Evolutionary conservation across 192 early-diverging fungal genomes (phyloP).

Genomic region (Phlyctochytrium bullatum): DNA sequence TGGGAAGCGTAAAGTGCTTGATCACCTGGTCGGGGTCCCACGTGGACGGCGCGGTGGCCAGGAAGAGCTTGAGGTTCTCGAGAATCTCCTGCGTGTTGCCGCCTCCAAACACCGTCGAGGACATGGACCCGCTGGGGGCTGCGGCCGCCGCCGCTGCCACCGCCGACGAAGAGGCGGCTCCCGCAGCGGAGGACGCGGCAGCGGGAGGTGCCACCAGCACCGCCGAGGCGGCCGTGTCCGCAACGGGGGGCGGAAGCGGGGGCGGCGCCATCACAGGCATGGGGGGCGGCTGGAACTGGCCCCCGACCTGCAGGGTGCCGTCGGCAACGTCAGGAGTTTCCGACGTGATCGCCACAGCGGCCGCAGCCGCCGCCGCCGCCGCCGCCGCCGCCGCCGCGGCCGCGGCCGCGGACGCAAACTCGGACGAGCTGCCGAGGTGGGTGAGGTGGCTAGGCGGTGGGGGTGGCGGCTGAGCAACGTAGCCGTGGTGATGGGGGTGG

Average conservation of each 20-base stretch:
- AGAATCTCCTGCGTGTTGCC: constrained; percentile 14
- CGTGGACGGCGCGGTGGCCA: constrained; percentile 61
- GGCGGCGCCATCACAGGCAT: background rate
- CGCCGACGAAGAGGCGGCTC: background rate
- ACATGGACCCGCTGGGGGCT: background rate
- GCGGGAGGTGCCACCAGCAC: background rate
- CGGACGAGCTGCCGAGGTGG: background rate
- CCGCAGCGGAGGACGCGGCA: constrained; percentile 1
- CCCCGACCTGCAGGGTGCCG: background rate
- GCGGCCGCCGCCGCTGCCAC: constrained; percentile 9
- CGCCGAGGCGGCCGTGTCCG: background rate
- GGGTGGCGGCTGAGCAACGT: background rate
- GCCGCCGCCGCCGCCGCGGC: background rate
- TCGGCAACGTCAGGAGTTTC: background rate
- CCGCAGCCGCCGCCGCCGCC: background rate
- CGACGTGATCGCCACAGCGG: background rate
- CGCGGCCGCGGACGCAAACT: background rate
- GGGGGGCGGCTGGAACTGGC: background rate
- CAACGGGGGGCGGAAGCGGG: background rate
- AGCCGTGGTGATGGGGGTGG: background rate
- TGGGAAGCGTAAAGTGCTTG: constrained; percentile 66
- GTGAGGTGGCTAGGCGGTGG: background rate
- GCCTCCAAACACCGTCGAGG: background rate
- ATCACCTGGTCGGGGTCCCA: constrained; percentile 62
- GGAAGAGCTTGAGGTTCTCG: constrained; percentile 36